Evolutionary conservation across 176 grass and related monocot genomes (phyloP).

Genomic region (Phragmites australis): DNA sequence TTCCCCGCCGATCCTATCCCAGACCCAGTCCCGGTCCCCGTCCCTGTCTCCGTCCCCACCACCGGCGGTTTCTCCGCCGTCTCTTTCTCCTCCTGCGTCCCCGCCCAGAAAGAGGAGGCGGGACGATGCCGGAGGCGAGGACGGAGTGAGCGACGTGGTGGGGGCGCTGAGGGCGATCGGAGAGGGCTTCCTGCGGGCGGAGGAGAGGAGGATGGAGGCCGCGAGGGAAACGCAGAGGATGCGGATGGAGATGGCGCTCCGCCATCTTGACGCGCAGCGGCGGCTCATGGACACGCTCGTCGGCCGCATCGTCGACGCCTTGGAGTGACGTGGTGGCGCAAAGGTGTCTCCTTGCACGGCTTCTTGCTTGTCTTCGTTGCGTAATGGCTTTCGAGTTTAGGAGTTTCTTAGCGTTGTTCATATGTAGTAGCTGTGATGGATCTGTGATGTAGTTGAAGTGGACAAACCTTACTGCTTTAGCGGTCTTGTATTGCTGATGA

Average conservation of each 20-base stretch:
- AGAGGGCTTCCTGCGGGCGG: conserved; percentile 64
- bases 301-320: conserved; percentile 45
- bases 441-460: conserved; percentile 27
- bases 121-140: conserved; percentile 22
- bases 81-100: neutral
- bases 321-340: conserved; percentile 37
- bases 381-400: conserved; percentile 6
- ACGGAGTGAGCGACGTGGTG: conserved; percentile 41
- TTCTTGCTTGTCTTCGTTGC: conserved; percentile 38
- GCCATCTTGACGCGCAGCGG: conserved; percentile 57
- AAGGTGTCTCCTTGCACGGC: conserved; percentile 35
- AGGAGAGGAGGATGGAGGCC: conserved; percentile 72
- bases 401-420: conserved; percentile 37
- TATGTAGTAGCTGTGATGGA: conserved; percentile 29
- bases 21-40: conserved; percentile 30
- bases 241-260: conserved; percentile 78
- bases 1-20: conserved; percentile 16
- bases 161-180: conserved; percentile 59
- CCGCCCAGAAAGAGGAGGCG: conserved; percentile 49
- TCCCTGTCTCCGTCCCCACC: conserved; percentile 30
- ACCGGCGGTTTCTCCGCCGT: conserved; percentile 23
- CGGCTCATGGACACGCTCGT: conserved; percentile 53
- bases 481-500: conserved; percentile 40
- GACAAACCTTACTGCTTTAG: conserved; percentile 15
- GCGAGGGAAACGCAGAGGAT: conserved; percentile 65